phyloP scores from a whole-genome alignment of 306 rosid species.

The Citrullus mucosospermus region DNA sequence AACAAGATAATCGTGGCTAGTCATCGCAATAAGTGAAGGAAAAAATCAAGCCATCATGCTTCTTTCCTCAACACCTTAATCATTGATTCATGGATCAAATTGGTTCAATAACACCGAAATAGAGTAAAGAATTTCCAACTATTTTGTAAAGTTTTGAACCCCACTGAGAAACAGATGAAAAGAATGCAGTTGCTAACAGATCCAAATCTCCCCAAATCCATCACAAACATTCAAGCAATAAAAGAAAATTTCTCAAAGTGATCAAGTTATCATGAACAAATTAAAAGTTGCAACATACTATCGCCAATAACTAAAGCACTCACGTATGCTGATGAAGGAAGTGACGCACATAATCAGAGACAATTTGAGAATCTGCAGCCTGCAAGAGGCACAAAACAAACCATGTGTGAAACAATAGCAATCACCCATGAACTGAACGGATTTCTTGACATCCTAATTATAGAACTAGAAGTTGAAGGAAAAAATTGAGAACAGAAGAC shows the following conservation, averaged over 20 bases:
- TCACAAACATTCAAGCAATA: background rate
- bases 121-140: background rate
- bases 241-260: background rate
- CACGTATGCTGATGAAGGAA: slow-evolving; percentile 92
- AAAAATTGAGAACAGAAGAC: background rate
- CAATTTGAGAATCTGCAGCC: slow-evolving; percentile 97
- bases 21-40: background rate
- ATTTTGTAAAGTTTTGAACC: background rate
- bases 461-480: background rate
- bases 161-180: background rate
- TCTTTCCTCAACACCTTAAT: background rate
- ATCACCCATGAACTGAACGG: background rate
- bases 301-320: slow-evolving; percentile 14
- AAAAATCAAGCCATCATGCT: background rate
- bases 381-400: slow-evolving; percentile 19
- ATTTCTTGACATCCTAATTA: background rate
- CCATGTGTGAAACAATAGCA: background rate
- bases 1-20: background rate
- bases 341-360: slow-evolving; percentile 85
- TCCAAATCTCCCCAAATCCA: background rate
- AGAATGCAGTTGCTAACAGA: background rate
- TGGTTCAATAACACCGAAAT: background rate
- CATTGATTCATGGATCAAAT: background rate
- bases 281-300: background rate
- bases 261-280: background rate